phyloP scores from a whole-genome alignment of 2,329 filamentous ascomycete genomes.

The Penicillium sp. region DNA sequence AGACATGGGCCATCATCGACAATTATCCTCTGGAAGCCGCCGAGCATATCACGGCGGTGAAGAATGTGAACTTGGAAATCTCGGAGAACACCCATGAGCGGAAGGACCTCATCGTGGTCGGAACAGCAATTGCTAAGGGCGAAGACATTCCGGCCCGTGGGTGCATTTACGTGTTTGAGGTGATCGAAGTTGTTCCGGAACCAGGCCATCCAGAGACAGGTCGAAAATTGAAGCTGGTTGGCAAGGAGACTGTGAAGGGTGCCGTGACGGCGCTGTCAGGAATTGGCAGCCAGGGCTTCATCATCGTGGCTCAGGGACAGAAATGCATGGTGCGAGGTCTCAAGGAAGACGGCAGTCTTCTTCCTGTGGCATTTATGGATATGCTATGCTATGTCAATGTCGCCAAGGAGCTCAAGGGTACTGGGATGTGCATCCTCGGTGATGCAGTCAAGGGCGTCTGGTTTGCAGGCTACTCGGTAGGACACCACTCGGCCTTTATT shows the following conservation, averaged over 20 bases:
- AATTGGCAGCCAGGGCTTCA: slow-evolving; percentile 79
- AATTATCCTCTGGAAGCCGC: slow-evolving; percentile 65
- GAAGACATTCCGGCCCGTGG: slow-evolving; percentile 86
- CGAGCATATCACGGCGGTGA: slow-evolving; percentile 75
- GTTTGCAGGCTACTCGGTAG: slow-evolving; percentile 84
- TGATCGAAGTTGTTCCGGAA: slow-evolving; percentile 86
- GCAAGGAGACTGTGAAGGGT: slow-evolving; percentile 86
- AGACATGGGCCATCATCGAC: slow-evolving; percentile 74
- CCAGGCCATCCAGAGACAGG: slow-evolving; percentile 81
- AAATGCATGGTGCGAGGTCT: slow-evolving; percentile 96
- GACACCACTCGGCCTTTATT: slow-evolving; percentile 10
- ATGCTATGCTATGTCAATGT: slow-evolving; percentile 90
- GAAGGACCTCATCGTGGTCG: slow-evolving; percentile 74
- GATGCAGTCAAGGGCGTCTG: slow-evolving; percentile 92
- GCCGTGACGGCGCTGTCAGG: slow-evolving; percentile 82
- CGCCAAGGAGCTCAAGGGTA: slow-evolving; percentile 76
- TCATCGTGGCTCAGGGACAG: slow-evolving; percentile 87
- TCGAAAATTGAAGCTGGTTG: slow-evolving; percentile 76
- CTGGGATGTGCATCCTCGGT: slow-evolving; percentile 79
- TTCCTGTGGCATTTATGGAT: slow-evolving; percentile 95
- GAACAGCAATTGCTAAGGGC: slow-evolving; percentile 78
- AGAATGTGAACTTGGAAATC: slow-evolving; percentile 78
- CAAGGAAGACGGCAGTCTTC: slow-evolving; percentile 86
- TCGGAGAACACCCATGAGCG: slow-evolving; percentile 88
- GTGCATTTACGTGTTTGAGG: slow-evolving; percentile 82